Evolutionary conservation across 129 eudicot genomes (phyloP).

Genomic region (Lonicera japonica): DNA sequence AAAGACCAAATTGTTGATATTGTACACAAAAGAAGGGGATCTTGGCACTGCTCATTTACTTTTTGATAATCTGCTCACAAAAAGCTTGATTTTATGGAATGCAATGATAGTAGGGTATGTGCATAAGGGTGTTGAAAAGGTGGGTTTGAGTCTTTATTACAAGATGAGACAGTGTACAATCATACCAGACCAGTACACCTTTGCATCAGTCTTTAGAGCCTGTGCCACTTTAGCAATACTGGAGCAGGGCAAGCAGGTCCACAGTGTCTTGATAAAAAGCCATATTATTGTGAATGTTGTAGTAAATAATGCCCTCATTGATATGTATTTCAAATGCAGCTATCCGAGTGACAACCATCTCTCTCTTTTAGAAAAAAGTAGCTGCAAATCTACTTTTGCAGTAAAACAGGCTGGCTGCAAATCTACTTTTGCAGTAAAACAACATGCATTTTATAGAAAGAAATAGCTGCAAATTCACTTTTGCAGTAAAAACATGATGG

Average conservation of each 20-base stretch:
- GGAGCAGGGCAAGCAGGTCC: constrained; percentile 86
- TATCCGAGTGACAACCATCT: constrained; percentile 53
- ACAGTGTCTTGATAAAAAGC: constrained; percentile 57
- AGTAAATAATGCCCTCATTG: constrained; percentile 83
- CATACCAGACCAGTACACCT: constrained; percentile 83
- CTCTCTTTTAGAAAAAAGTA: too few relatives aligned
- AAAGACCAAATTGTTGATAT: constrained; percentile 61
- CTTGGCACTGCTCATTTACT: constrained; percentile 51
- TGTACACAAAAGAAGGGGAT: constrained; percentile 83
- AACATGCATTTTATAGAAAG: too few relatives aligned
- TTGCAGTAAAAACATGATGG: too few relatives aligned
- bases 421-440: too few relatives aligned
- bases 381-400: too few relatives aligned
- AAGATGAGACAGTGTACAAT: constrained; percentile 56
- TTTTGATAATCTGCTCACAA: constrained; percentile 43
- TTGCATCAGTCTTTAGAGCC: constrained; percentile 83
- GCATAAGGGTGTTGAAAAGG: constrained; percentile 68
- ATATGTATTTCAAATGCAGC: constrained; percentile 94
- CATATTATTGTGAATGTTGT: constrained; percentile 54
- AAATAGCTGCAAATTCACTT: too few relatives aligned
- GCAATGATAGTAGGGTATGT: constrained; percentile 88
- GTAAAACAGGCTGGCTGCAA: too few relatives aligned
- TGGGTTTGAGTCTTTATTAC: constrained; percentile 55
- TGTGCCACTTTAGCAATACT: constrained; percentile 77
- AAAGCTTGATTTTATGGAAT: constrained; percentile 77